Conservation (phyloP, 2,329 filamentous ascomycete genomes). For the Onygena corvina region DNA sequence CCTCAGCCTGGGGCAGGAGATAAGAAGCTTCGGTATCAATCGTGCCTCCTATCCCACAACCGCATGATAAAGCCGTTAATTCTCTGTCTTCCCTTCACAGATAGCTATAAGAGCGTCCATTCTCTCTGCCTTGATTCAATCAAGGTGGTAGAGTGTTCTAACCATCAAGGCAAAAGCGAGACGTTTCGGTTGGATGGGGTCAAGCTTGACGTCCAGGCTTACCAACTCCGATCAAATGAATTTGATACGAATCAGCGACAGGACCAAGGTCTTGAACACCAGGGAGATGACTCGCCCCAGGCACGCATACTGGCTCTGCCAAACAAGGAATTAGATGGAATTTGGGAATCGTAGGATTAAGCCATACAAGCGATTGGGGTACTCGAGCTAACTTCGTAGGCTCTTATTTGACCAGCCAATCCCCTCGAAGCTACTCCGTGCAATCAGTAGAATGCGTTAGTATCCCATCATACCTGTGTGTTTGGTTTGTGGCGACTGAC, state of each 20-base stretch:
- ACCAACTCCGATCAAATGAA: constrained; percentile 23
- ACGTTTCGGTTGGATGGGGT: constrained; percentile 24
- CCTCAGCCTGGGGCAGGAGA: constrained; percentile 25
- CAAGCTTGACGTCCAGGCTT: constrained; percentile 34
- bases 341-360: constrained; percentile 34
- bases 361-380: not conserved
- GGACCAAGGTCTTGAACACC: constrained; percentile 14
- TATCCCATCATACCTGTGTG: not conserved
- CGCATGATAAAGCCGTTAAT: too few species aligned
- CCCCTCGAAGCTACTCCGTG: constrained; percentile 31
- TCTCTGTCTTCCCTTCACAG: constrained; percentile 13
- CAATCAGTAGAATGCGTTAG: constrained; percentile 31
- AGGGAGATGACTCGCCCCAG: constrained; percentile 20
- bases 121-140: constrained; percentile 25
- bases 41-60: not conserved
- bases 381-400: constrained; percentile 15
- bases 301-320: constrained; percentile 29
- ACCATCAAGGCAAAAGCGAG: constrained; percentile 17
- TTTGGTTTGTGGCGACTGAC: constrained; percentile 15
- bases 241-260: constrained; percentile 15
- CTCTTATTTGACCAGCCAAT: constrained; percentile 36
- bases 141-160: constrained; percentile 31
- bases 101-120: constrained; percentile 19
- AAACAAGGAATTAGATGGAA: constrained; percentile 28
- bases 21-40: constrained; percentile 23